phyloP scores from a whole-genome alignment of 257 asterid species.

The Solanum tarijense region DNA sequence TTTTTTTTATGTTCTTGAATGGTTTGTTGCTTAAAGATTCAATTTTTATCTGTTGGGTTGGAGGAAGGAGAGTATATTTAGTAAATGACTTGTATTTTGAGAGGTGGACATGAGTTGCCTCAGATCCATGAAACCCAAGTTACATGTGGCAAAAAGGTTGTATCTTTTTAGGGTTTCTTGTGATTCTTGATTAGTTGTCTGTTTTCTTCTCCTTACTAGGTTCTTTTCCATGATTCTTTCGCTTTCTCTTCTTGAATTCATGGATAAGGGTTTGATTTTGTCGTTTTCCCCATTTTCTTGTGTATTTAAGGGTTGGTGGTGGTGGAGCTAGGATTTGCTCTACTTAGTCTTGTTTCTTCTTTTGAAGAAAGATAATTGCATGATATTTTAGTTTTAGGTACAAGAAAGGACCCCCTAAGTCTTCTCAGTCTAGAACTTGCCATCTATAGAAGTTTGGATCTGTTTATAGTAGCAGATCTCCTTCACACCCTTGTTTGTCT shows the following conservation, averaged over 20 bases:
- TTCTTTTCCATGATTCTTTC: slow-evolving; percentile 23
- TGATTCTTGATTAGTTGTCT: slow-evolving; percentile 37
- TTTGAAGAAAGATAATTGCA: slow-evolving; percentile 6
- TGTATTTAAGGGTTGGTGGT: slow-evolving; percentile 50
- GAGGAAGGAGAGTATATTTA: slow-evolving; percentile 3
- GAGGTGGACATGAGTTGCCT: slow-evolving; percentile 59
- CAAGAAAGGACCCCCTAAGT: neutral
- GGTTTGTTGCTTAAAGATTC: slow-evolving; percentile 24
- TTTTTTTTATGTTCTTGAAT: slow-evolving; percentile 9
- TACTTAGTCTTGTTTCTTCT: slow-evolving; percentile 17
- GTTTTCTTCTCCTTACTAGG: slow-evolving; percentile 19
- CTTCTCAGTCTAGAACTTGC: neutral
- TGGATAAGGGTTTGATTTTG: slow-evolving; percentile 52
- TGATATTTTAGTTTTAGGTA: slow-evolving; percentile 4
- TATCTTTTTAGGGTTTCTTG: slow-evolving; percentile 43
- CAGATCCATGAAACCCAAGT: slow-evolving; percentile 61
- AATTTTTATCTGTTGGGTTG: slow-evolving; percentile 24
- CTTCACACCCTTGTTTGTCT: slow-evolving; percentile 1
- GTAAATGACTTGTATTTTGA: slow-evolving; percentile 10
- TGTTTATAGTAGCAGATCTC: slow-evolving; percentile 21
- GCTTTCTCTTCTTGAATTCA: slow-evolving; percentile 7
- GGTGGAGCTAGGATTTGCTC: slow-evolving; percentile 21
- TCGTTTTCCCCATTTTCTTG: slow-evolving; percentile 19
- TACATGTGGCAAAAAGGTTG: slow-evolving; percentile 52
- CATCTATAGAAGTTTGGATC: slow-evolving; percentile 21